These are phyloP conservation scores for Backusella circina DNA, from an alignment of 192 early-diverging fungal species.

Conservation along the genomic window DNA sequence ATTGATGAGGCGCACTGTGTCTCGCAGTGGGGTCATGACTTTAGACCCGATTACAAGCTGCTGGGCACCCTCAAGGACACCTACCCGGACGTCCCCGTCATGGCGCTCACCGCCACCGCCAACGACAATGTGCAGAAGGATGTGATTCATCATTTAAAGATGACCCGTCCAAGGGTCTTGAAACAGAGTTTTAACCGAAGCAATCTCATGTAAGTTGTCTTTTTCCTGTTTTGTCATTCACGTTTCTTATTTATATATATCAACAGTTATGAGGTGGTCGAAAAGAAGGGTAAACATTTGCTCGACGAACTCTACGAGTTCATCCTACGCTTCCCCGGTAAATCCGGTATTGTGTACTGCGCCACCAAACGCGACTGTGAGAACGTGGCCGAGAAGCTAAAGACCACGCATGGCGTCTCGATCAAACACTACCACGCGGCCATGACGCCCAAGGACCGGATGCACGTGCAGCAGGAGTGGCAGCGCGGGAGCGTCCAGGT, in stretches of 20 bases:
- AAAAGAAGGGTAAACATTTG: conserved; percentile 58
- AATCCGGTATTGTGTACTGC: conserved; percentile 94
- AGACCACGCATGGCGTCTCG: conserved; percentile 50
- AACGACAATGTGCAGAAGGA: conserved; percentile 86
- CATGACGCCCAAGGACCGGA: conserved; percentile 73
- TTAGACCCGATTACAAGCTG: conserved; percentile 65
- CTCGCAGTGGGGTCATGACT: conserved; percentile 97
- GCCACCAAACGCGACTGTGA: conserved; percentile 76
- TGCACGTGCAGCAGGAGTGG: conserved; percentile 81
- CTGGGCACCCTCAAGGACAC: conserved; percentile 59
- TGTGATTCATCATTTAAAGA: conserved; percentile 69
- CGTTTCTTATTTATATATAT: not conserved
- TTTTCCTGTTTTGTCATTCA: not conserved
- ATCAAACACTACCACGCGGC: conserved; percentile 89
- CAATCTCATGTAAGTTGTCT: conserved; percentile 57
- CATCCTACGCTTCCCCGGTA: conserved; percentile 58
- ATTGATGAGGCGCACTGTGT: conserved; percentile 98
- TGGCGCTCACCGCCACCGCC: conserved; percentile 95
- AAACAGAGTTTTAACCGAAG: conserved; percentile 85
- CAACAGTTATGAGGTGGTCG: conserved; percentile 60
- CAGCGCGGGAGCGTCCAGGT: conserved; percentile 66
- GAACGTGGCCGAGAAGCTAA: conserved; percentile 70
- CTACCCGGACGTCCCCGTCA: conserved; percentile 80
- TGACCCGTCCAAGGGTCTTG: conserved; percentile 67
- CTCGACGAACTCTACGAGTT: conserved; percentile 69